Evolutionary conservation across 1,139 yeast genomes (phyloP).

Genomic region (Debaryomyces psychrophilus): DNA sequence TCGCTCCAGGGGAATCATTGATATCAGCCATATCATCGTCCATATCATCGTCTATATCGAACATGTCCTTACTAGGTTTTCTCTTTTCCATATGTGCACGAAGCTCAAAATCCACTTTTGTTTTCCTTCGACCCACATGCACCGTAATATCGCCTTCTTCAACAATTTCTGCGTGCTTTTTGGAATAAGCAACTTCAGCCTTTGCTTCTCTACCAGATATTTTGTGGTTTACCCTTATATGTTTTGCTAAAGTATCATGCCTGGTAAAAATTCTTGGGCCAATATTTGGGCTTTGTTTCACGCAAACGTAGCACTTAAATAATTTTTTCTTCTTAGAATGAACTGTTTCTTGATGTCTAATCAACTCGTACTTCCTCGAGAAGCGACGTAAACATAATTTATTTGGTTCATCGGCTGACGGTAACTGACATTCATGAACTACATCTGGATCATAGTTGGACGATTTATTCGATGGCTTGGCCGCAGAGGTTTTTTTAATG

Average conservation of each 20-base stretch:
- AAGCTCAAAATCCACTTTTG: slow-evolving; percentile 52
- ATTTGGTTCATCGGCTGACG: slow-evolving; percentile 52
- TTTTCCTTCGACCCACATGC: slow-evolving; percentile 52
- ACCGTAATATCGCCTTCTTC: slow-evolving; percentile 51
- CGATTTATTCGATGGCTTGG: slow-evolving; percentile 36
- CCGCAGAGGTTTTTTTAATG: slow-evolving; percentile 28
- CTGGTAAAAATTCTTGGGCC: slow-evolving; percentile 82
- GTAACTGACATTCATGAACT: slow-evolving; percentile 51
- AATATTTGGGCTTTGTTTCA: slow-evolving; percentile 54
- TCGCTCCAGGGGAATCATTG: slow-evolving; percentile 28
- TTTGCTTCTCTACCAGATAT: slow-evolving; percentile 69
- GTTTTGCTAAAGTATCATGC: slow-evolving; percentile 93
- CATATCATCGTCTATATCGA: slow-evolving; percentile 21
- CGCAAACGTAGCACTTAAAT: slow-evolving; percentile 86
- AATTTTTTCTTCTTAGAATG: slow-evolving; percentile 87
- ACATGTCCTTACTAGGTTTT: slow-evolving; percentile 26
- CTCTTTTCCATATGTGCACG: slow-evolving; percentile 52
- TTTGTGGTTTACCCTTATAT: slow-evolving; percentile 85
- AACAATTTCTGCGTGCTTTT: slow-evolving; percentile 50
- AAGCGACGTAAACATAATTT: slow-evolving; percentile 78
- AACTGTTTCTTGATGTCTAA: slow-evolving; percentile 94
- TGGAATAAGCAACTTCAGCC: slow-evolving; percentile 52
- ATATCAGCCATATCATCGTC: slow-evolving; percentile 21
- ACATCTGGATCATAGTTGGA: slow-evolving; percentile 55
- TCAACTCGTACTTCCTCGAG: slow-evolving; percentile 91